phyloP scores from a whole-genome alignment of 768 basidiomycete species.

The Trametes sanguinea region DNA sequence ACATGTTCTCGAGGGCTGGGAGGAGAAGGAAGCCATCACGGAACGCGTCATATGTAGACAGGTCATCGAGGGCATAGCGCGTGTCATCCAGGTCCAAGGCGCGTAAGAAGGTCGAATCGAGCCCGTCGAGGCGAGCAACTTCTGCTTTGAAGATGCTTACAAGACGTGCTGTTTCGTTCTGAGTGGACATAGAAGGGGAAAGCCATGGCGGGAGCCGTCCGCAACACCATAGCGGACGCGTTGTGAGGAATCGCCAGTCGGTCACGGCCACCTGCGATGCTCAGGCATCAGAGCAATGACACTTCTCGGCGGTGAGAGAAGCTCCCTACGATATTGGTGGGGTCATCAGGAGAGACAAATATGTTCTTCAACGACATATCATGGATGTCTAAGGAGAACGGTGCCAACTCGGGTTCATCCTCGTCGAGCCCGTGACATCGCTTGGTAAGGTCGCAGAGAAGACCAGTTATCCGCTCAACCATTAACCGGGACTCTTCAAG shows the following conservation, averaged over 20 bases:
- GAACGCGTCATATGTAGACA: conserved; percentile 37
- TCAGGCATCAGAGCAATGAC: background rate
- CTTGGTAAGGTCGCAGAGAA: conserved; percentile 32
- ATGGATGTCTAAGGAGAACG: conserved; percentile 32
- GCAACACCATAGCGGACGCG: conserved; percentile 38
- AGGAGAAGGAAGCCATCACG: conserved; percentile 37
- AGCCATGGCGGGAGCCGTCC: conserved; percentile 15
- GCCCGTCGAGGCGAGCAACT: conserved; percentile 24
- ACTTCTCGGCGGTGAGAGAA: background rate
- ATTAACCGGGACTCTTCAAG: conserved; percentile 32
- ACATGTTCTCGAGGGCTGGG: conserved; percentile 40
- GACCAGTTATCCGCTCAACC: conserved; percentile 35
- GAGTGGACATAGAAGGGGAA: too few relatives aligned
- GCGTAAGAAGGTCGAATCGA: conserved; percentile 30
- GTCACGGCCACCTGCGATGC: conserved; percentile 29
- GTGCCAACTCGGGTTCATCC: conserved; percentile 34
- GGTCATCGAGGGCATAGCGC: conserved; percentile 35
- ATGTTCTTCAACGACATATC: conserved; percentile 34
- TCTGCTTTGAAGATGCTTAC: background rate
- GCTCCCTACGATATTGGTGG: conserved; percentile 32
- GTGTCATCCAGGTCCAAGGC: conserved; percentile 34
- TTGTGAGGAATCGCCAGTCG: conserved; percentile 34
- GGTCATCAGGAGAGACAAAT: conserved; percentile 31
- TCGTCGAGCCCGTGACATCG: conserved; percentile 36
- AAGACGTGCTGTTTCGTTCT: too few relatives aligned